Percentiles rank a stretch among this genome's conserved stretches.
Evolutionary conservation across 441 rosid species (phyloP).

Genomic region (Kokia cookei): DNA sequence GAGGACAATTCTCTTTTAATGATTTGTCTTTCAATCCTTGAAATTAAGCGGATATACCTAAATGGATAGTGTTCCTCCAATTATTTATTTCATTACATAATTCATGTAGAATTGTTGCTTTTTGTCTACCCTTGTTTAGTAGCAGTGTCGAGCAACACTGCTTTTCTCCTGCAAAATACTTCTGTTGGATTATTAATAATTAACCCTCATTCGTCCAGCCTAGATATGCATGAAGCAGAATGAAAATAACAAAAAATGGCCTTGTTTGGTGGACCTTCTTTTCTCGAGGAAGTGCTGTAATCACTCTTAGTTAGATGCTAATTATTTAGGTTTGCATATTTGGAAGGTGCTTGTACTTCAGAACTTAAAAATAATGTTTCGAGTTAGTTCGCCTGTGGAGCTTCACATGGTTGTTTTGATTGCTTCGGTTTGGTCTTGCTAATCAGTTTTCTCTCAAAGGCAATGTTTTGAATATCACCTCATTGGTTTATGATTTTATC

Average conservation of each 20-base stretch:
- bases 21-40: neutral
- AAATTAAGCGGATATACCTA: neutral
- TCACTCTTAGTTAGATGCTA: too few species aligned
- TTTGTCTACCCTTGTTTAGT: neutral
- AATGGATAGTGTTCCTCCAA: neutral
- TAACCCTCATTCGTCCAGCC: neutral
- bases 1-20: neutral
- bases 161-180: neutral
- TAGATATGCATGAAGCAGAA: neutral
- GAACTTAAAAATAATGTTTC: neutral
- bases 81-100: neutral
- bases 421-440: neutral
- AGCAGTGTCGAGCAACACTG: neutral
- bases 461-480: neutral
- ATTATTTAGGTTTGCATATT: neutral
- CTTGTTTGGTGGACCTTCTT: neutral
- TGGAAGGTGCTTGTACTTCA: neutral
- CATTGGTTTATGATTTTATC: neutral
- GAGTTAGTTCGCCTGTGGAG: neutral
- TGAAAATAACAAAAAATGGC: neutral
- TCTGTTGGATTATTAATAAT: neutral
- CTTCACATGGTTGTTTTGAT: conserved; percentile 5
- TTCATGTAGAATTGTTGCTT: neutral
- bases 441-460: neutral
- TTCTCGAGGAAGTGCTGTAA: too few species aligned